phyloP scores from a whole-genome alignment of 192 early-diverging fungal species.

The Backusella luteola region DNA sequence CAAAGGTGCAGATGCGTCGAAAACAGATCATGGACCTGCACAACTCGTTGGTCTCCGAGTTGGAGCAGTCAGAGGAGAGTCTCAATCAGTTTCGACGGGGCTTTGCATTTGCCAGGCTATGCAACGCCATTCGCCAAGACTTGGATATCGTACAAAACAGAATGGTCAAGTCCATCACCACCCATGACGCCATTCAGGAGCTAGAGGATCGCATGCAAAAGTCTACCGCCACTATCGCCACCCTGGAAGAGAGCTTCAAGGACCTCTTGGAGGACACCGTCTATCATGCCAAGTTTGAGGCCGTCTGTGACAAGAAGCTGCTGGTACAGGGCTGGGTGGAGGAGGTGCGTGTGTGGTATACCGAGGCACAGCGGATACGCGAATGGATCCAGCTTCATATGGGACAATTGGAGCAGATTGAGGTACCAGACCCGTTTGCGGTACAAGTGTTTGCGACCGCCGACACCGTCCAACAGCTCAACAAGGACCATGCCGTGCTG shows the following conservation, averaged over 20 bases:
- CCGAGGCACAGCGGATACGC: constrained; percentile 37
- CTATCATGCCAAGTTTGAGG: constrained; percentile 15
- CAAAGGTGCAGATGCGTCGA: background rate
- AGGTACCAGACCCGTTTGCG: constrained; percentile 22
- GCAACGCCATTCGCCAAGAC: constrained; percentile 8
- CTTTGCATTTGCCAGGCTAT: background rate
- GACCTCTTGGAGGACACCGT: background rate
- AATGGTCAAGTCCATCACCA: constrained; percentile 31
- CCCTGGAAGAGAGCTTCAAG: background rate
- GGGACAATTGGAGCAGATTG: constrained; percentile 26
- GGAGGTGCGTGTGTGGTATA: constrained; percentile 37
- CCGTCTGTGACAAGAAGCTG: constrained; percentile 21
- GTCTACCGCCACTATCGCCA: background rate
- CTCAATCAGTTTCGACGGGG: background rate
- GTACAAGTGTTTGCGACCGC: constrained; percentile 8
- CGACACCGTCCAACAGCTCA: constrained; percentile 30
- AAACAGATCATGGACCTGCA: background rate
- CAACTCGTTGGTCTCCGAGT: background rate
- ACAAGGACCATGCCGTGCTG: constrained; percentile 29
- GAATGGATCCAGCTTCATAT: constrained; percentile 39
- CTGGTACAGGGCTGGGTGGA: constrained; percentile 32
- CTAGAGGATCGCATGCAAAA: constrained; percentile 20
- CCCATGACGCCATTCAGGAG: constrained; percentile 27
- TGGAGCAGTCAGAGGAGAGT: background rate
- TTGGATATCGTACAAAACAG: constrained; percentile 26